Evolutionary conservation across 495 filamentous ascomycete species (phyloP).

Genomic region (Neurospora tetrasperma): DNA sequence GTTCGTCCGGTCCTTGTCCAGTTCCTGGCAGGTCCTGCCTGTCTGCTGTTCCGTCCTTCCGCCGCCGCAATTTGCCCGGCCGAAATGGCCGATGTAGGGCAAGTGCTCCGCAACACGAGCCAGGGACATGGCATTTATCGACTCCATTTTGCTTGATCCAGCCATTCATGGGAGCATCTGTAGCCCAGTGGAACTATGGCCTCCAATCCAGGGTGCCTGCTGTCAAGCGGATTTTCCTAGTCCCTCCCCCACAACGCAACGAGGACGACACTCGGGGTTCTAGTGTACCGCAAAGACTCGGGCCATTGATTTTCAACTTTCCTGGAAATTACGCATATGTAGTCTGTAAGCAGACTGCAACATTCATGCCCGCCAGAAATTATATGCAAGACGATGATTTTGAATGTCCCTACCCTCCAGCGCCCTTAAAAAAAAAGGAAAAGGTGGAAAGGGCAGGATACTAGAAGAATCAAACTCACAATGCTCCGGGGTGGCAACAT

Average conservation of each 20-base stretch:
- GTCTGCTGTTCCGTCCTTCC: not conserved
- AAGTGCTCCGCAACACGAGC: not conserved
- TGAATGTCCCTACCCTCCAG: too few relatives aligned
- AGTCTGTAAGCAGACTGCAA: too few relatives aligned
- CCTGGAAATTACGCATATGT: too few relatives aligned
- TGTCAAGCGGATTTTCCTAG: not conserved
- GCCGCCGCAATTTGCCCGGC: not conserved
- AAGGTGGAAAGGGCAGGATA: too few relatives aligned
- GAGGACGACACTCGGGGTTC: not conserved
- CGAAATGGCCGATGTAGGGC: not conserved
- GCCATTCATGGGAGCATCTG: not conserved
- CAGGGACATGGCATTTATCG: not conserved
- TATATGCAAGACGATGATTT: too few relatives aligned
- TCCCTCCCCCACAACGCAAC: not conserved
- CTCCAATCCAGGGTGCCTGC: not conserved
- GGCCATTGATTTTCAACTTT: too few relatives aligned
- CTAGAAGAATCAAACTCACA: too few relatives aligned
- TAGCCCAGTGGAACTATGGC: not conserved
- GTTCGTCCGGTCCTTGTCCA: not conserved
- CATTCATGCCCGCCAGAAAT: too few relatives aligned
- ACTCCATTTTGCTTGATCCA: not conserved
- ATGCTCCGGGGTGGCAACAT: too few relatives aligned
- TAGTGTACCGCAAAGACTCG: too few relatives aligned
- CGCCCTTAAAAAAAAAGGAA: too few relatives aligned
- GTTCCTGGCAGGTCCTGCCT: not conserved